Conservation (phyloP, 2,329 filamentous ascomycete genomes). For the Hypoxylon sp. region DNA sequence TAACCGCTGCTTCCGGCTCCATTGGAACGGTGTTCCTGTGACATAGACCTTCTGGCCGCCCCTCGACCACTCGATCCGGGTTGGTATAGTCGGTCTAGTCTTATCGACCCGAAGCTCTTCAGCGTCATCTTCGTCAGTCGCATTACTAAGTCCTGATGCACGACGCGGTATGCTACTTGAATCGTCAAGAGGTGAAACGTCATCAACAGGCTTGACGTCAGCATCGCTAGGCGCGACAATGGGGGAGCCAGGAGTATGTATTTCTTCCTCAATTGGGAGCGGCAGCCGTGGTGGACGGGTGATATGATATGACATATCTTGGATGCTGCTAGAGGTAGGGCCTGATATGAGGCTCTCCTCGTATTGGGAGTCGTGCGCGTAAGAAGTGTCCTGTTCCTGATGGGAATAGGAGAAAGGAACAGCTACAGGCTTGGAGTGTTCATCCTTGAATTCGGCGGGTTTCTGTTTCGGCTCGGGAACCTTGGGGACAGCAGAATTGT, state of each 20-base stretch:
- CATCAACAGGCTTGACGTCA: constrained; percentile 64
- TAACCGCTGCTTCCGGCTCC: constrained; percentile 93
- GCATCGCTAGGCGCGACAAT: constrained; percentile 81
- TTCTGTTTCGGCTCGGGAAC: constrained; percentile 52
- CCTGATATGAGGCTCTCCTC: constrained; percentile 61
- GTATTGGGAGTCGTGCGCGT: constrained; percentile 56
- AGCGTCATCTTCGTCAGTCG: constrained; percentile 81
- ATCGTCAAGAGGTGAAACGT: constrained; percentile 66
- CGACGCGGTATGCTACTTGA: constrained; percentile 67
- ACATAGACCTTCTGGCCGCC: constrained; percentile 94
- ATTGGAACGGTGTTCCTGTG: constrained; percentile 96
- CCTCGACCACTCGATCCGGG: constrained; percentile 85
- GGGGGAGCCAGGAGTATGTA: constrained; percentile 90
- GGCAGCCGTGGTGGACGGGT: constrained; percentile 88
- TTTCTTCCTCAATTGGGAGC: constrained; percentile 92
- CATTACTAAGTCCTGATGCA: constrained; percentile 72
- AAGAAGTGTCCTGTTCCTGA: constrained; percentile 46
- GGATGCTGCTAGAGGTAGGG: constrained; percentile 70
- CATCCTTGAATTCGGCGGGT: constrained; percentile 55
- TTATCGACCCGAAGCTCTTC: constrained; percentile 84
- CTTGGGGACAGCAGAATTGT: constrained; percentile 50
- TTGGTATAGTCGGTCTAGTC: constrained; percentile 84
- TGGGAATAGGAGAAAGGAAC: constrained; percentile 62
- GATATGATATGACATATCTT: constrained; percentile 72
- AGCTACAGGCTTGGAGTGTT: constrained; percentile 71